Base-by-base conservation (phyloP, 2,329 filamentous ascomycete species). In the Corynespora cassiicola region DNA sequence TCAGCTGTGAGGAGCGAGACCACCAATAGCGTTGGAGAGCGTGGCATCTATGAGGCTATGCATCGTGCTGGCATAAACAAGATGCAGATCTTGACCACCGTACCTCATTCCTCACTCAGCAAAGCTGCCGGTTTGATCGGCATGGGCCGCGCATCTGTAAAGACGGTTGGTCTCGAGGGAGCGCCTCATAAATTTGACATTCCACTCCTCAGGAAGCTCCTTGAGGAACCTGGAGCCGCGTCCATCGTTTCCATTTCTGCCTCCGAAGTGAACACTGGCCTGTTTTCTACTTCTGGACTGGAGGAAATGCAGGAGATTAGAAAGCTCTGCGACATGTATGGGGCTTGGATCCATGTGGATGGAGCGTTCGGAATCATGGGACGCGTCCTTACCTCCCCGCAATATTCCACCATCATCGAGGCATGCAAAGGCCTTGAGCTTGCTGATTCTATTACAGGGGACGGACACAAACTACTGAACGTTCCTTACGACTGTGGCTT, bases 401-500 rank as follows among this genome's bases (percentile, higher is more conserved):
- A 85, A 39, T 90, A 87, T 59, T 61, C 70, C 43, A 30, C 61
- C 82, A 45, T 82, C 69, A 41, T 68, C 63, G 22, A 76, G 69
- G 42, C 76, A 70, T 71, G 70, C 1, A 75, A 79, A 4, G 88
- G 88, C 1, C 66, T 96, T 9, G 86, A 95, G 45, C 74, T 95
- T 2, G 90, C 88, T 3, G 90, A 96, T 62, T 95, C 88, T 33
- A 90, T 96, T 52, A 85, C 89, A 0, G 85, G 87, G 2, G 91
- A 96, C 58, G 87, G 81, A 0, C 92, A 97, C 68, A 96, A 96
- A 62, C 72, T 96, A n/a, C 78, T 97, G 45, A 96, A 96, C 53
- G 90, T 96, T 29, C 91, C 92, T 0, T 96, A 96, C 57, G 92
- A 96, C 66, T 91, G 86, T 56, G 92, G 91, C 27, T 86, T 96